These are phyloP conservation scores for Trifolium fragiferum DNA, from an alignment of 306 rosid species.

Conservation along the genomic window DNA sequence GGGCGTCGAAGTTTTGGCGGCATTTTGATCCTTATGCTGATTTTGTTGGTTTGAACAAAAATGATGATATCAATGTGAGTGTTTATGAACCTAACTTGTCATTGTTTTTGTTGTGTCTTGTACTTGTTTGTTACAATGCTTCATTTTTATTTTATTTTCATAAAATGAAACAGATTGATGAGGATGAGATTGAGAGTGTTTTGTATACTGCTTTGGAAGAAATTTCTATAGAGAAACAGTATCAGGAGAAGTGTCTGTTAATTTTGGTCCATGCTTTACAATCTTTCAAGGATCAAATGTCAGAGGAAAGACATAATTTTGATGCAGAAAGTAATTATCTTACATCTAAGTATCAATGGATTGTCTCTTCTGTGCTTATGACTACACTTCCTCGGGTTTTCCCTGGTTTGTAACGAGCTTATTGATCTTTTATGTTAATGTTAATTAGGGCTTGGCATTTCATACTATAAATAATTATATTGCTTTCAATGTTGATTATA, in stretches of 20 bases:
- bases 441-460: slow-evolving; percentile 21
- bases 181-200: slow-evolving; percentile 69
- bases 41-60: slow-evolving; percentile 43
- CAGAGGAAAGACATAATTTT: slow-evolving; percentile 53
- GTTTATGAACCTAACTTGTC: slow-evolving; percentile 7
- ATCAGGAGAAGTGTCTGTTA: slow-evolving; percentile 79
- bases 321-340: slow-evolving; percentile 59
- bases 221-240: slow-evolving; percentile 73
- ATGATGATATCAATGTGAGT: slow-evolving; percentile 55
- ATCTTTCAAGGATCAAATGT: slow-evolving; percentile 56
- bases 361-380: slow-evolving; percentile 84
- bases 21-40: slow-evolving; percentile 66
- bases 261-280: slow-evolving; percentile 77
- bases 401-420: slow-evolving; percentile 61
- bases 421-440: slow-evolving; percentile 18
- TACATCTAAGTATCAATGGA: slow-evolving; percentile 68
- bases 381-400: slow-evolving; percentile 82
- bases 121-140: not conserved
- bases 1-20: slow-evolving; percentile 80
- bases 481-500: slow-evolving; percentile 32
- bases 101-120: not conserved
- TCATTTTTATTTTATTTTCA: not conserved
- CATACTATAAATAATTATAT: slow-evolving; percentile 3
- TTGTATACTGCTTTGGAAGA: slow-evolving; percentile 80
- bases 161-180: slow-evolving; percentile 51